Evolutionary conservation across 139 green algal species (phyloP).

Genomic region (Chlorella sp.): DNA sequence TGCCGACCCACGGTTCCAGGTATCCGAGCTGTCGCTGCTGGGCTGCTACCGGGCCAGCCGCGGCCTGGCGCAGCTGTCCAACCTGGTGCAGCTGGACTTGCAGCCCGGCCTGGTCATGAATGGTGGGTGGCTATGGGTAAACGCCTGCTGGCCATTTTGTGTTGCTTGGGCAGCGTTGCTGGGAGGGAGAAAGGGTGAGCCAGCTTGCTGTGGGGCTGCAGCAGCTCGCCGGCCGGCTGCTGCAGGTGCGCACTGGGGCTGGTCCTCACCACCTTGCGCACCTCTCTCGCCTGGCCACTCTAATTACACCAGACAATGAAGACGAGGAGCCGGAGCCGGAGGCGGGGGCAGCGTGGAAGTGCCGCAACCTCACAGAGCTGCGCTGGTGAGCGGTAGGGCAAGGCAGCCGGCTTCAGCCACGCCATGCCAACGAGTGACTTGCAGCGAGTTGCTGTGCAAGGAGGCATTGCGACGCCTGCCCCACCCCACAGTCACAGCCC

Average conservation of each 20-base stretch:
- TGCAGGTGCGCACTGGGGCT: too few species aligned
- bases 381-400: constrained; percentile 8
- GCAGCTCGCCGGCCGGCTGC: too few species aligned
- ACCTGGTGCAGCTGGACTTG: constrained; percentile 24
- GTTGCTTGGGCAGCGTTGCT: too few species aligned
- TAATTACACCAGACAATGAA: background rate
- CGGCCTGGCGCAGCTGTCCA: constrained; percentile 16
- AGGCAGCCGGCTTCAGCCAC: too few species aligned
- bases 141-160: too few species aligned
- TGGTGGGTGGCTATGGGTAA: background rate
- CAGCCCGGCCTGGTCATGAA: background rate
- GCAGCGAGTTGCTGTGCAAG: too few species aligned
- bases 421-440: too few species aligned
- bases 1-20: background rate
- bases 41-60: constrained; percentile 2
- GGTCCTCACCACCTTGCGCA: background rate
- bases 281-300: too few species aligned
- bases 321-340: background rate
- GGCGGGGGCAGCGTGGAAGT: constrained; percentile 24
- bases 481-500: too few species aligned
- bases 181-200: too few species aligned
- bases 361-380: constrained; percentile 11
- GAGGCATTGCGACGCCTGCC: too few species aligned
- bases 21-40: constrained; percentile 23
- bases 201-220: too few species aligned